Evolutionary conservation across 306 rosid species (phyloP).

Genomic region (Crataegus laevigata): DNA sequence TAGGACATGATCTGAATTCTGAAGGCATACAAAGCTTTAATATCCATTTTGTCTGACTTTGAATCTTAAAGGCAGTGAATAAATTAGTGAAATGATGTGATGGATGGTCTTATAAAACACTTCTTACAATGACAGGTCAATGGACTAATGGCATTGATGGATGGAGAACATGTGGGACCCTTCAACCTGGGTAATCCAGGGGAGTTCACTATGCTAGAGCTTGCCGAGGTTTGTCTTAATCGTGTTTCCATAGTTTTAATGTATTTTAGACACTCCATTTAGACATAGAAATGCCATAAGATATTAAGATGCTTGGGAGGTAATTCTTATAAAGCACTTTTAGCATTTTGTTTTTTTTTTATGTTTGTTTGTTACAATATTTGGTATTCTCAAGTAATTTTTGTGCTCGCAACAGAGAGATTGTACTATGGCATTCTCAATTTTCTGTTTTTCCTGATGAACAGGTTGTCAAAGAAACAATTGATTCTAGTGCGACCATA

Average conservation of each 20-base stretch:
- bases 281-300: background rate
- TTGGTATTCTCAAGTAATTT: background rate
- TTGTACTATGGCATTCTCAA: conserved; percentile 1
- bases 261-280: background rate
- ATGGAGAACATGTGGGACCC: conserved; percentile 90
- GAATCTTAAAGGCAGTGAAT: background rate
- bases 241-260: background rate
- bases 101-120: background rate
- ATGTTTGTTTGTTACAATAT: background rate
- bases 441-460: conserved; percentile 7
- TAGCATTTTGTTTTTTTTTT: background rate
- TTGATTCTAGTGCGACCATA: conserved; percentile 87
- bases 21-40: background rate
- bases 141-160: conserved; percentile 85
- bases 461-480: conserved; percentile 92
- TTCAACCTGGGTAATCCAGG: conserved; percentile 97
- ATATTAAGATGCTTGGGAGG: background rate
- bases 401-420: background rate
- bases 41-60: background rate
- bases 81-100: background rate
- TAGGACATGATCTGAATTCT: background rate
- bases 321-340: background rate
- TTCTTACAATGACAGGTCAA: conserved; percentile 48
- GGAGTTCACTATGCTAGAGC: conserved; percentile 95
- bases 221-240: conserved; percentile 62